Percentiles rank a stretch among this genome's conserved stretches.
These are phyloP conservation scores for Ceratobasidium sp. DNA, from an alignment of 1,284 basidiomycete genomes.

Conservation along the genomic window DNA sequence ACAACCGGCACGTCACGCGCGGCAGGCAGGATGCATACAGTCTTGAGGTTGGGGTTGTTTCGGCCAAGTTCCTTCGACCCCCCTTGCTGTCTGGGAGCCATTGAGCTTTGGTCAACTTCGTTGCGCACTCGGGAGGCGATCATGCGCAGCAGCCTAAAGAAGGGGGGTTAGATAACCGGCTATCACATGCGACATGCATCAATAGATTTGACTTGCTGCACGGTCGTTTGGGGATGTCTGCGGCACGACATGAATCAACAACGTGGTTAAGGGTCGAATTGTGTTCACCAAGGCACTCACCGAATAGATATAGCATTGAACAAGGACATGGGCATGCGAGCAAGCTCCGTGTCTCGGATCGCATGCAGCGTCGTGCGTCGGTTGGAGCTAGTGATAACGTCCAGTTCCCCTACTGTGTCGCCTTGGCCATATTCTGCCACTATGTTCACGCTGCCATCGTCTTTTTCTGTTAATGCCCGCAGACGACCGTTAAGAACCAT, in stretches of 20 bases:
- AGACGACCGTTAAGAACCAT: conserved; percentile 98
- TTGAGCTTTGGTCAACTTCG: conserved; percentile 72
- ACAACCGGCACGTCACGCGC: conserved; percentile 87
- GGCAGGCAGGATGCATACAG: conserved; percentile 85
- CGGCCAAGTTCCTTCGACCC: conserved; percentile 68
- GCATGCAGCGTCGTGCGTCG: conserved; percentile 94
- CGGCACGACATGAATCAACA: conserved; percentile 24
- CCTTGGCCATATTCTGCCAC: conserved; percentile 95
- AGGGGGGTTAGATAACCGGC: not conserved
- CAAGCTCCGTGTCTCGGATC: conserved; percentile 98
- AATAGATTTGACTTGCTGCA: conserved; percentile 70
- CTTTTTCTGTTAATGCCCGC: conserved; percentile 75
- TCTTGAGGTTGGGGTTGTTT: conserved; percentile 93
- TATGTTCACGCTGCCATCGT: conserved; percentile 78
- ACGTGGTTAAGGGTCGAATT: conserved; percentile 20
- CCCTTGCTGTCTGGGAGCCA: conserved; percentile 57
- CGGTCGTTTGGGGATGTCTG: conserved; percentile 94
- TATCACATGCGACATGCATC: not conserved
- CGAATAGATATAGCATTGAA: conserved; percentile 96
- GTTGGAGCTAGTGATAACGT: conserved; percentile 93
- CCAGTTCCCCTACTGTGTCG: conserved; percentile 89
- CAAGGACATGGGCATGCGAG: conserved; percentile 94
- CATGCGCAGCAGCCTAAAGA: conserved; percentile 78
- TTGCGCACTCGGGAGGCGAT: conserved; percentile 92
- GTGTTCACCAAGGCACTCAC: conserved; percentile 57